Evolutionary conservation across 78 protist genomes (phyloP).

Genomic region (Dictyostelium capitatum): DNA sequence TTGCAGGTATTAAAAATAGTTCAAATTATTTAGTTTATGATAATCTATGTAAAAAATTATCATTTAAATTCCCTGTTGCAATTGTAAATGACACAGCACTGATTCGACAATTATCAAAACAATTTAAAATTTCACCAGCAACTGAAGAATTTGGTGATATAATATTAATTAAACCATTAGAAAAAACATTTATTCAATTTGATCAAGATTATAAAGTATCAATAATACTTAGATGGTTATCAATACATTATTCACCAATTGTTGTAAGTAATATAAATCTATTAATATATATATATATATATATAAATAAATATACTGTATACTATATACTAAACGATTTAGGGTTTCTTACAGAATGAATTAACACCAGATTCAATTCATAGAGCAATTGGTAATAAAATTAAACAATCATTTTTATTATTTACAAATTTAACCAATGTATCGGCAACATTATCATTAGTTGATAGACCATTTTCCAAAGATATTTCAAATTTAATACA

Average conservation of each 20-base stretch:
- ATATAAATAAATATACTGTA: too few species aligned
- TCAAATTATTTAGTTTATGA: background rate
- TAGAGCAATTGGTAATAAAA: background rate
- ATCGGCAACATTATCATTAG: background rate
- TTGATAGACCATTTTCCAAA: background rate
- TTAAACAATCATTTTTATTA: slow-evolving; percentile 28
- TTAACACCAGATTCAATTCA: slow-evolving; percentile 34
- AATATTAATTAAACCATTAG: slow-evolving; percentile 19
- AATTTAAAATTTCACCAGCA: background rate
- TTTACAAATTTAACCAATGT: slow-evolving; percentile 6
- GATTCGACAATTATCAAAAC: background rate
- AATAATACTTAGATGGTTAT: slow-evolving; percentile 27
- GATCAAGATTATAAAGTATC: background rate
- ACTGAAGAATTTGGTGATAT: background rate
- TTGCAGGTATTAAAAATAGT: too few species aligned
- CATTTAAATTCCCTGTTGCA: slow-evolving; percentile 29
- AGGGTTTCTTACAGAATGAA: slow-evolving; percentile 18
- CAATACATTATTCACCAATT: background rate
- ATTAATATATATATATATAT: too few species aligned
- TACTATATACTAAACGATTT: background rate
- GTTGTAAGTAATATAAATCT: too few species aligned
- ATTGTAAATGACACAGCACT: background rate
- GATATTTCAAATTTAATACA: background rate
- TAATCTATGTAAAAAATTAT: background rate
- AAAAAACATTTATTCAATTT: background rate